Conservation (phyloP, 345 rosid species). For the Brassica cretica region DNA sequence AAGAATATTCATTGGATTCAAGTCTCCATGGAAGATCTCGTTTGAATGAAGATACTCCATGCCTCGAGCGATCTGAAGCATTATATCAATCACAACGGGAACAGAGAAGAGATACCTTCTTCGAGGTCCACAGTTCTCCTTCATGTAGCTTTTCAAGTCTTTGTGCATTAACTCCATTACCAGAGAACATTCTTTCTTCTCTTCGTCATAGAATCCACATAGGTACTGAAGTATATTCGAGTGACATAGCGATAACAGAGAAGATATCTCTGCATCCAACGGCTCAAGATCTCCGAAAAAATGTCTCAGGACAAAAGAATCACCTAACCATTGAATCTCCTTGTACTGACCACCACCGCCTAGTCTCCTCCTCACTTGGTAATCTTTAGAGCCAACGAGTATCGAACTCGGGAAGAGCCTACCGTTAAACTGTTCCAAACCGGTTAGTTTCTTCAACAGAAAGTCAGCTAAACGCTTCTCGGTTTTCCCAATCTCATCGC, state of each 20-base stretch:
- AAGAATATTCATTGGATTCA: constrained; percentile 66
- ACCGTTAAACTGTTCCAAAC: constrained; percentile 43
- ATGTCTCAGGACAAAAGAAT: constrained; percentile 64
- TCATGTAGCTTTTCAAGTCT: constrained; percentile 62
- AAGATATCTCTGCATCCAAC: constrained; percentile 55
- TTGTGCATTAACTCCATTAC: constrained; percentile 85
- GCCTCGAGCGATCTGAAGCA: constrained; percentile 92
- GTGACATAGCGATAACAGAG: constrained; percentile 71
- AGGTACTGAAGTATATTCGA: constrained; percentile 76
- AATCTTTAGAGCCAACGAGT: constrained; percentile 65
- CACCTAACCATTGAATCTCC: constrained; percentile 94
- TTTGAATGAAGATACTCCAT: constrained; percentile 84
- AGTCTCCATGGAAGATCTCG: constrained; percentile 64
- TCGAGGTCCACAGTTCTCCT: constrained; percentile 68
- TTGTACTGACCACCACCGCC: constrained; percentile 66
- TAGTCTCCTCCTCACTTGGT: constrained; percentile 65
- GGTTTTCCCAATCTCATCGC: constrained; percentile 48
- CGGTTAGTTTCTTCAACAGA: constrained; percentile 60
- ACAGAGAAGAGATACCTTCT: constrained; percentile 57
- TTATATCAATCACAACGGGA: constrained; percentile 71
- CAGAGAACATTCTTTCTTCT: constrained; percentile 68
- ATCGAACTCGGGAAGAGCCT: constrained; percentile 67
- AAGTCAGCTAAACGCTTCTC: constrained; percentile 65
- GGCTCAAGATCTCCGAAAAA: constrained; percentile 60
- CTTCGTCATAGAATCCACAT: constrained; percentile 76